Evolutionary conservation across 139 green algal genomes (phyloP), one percentile per base, ranked within the genome.

Genomic region (Closterium sp.): DNA sequence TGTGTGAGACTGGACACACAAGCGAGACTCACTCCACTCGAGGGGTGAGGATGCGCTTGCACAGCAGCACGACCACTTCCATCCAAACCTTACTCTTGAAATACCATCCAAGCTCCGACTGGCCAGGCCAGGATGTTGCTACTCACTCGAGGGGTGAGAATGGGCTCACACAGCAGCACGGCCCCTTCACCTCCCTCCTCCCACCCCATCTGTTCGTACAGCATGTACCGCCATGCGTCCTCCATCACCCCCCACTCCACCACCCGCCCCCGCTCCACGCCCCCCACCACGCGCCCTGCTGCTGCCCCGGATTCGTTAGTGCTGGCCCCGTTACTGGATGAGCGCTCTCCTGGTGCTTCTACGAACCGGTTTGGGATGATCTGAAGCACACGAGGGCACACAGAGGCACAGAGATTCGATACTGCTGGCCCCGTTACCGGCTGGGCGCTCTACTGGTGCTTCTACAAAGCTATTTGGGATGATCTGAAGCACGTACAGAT

Each of bases 221-320:
- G 79, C 22, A 94, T 92, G 70, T 92, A 89, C 4, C 70, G 85
- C 93, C 93, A 95, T n/a, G 94, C 24, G 45, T 89, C 91, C n/a
- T 95, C 91, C 91, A 94, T 94, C 62, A 45, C 93, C 5, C 92
- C 93, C 93, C 93, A 95, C 73, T 92, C 70, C 42, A 62, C 88
- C 21, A 95, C 89, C 28, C 31, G 30, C 19, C 93, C 93, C 7
- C 90, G 32, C 91, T 94, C 28, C 11, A 95, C 85, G 21, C 85
- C 85, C 85, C 24, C 28, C 85, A 87, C 62, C 62, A 79, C 62
- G 17, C 62, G 17, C 62, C 62, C 62, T 24, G 17, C 62, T 79
- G 17, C 62, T 79, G 17, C 62, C 17, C 62, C 62, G 62, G 17
- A 27, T 22, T 79, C 19, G 62, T 24, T 79, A 5, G 2, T 24